These are phyloP conservation scores for Curvularia sp. DNA, from an alignment of 2,329 filamentous ascomycete genomes.

Conservation along the genomic window DNA sequence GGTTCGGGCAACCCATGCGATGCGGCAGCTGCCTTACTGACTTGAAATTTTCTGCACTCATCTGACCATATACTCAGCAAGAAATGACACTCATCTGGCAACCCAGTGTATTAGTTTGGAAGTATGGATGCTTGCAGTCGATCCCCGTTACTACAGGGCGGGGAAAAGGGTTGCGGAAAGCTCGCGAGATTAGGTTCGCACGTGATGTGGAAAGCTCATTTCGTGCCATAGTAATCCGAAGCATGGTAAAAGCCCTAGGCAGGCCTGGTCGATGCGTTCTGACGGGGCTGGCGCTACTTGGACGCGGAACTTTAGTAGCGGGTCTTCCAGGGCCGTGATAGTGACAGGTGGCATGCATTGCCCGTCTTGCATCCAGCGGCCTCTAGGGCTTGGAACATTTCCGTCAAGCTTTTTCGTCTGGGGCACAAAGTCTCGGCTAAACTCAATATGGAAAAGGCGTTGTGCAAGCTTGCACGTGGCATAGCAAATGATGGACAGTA, in stretches of 20 bases:
- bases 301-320: conserved; percentile 29
- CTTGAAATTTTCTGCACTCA: not conserved
- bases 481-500: not conserved
- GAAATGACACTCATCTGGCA: conserved; percentile 40
- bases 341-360: conserved; percentile 29
- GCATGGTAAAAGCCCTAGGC: conserved; percentile 52
- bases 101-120: not conserved
- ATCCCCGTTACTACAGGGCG: not conserved
- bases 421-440: not conserved
- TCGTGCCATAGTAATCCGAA: conserved; percentile 50
- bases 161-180: not conserved
- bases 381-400: not conserved
- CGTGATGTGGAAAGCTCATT: conserved; percentile 42
- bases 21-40: not conserved
- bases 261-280: conserved; percentile 59
- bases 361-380: conserved; percentile 16
- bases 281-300: conserved; percentile 37
- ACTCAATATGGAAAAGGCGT: conserved; percentile 26
- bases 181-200: conserved; percentile 41
- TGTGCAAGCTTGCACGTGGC: conserved; percentile 15
- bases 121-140: not conserved
- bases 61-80: conserved; percentile 27
- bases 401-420: conserved; percentile 1
- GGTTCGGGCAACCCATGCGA: not conserved
- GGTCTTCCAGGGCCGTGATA: conserved; percentile 29